phyloP scores from a whole-genome alignment of 805 yeast genomes.

The Saturnispora dispora region DNA sequence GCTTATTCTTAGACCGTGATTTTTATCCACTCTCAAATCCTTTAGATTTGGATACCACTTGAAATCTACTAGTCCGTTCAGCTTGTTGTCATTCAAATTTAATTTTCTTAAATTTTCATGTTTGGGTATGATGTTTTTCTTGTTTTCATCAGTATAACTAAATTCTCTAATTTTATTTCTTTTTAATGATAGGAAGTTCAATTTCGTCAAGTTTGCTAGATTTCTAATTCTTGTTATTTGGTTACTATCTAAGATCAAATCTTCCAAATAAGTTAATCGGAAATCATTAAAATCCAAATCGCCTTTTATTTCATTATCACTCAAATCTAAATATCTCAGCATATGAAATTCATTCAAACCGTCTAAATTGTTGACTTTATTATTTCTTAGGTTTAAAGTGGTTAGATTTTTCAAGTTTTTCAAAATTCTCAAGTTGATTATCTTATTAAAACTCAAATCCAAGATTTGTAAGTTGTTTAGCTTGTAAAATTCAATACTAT shows the following conservation, averaged over 20 bases:
- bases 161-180: constrained; percentile 32
- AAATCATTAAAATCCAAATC: constrained; percentile 29
- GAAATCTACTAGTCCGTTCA: constrained; percentile 19
- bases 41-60: constrained; percentile 31
- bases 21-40: constrained; percentile 38
- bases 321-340: constrained; percentile 32
- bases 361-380: constrained; percentile 28
- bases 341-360: constrained; percentile 33
- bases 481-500: constrained; percentile 31
- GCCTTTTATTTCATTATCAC: constrained; percentile 34
- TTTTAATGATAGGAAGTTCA: constrained; percentile 34
- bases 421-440: constrained; percentile 32
- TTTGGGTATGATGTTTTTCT: constrained; percentile 26
- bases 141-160: constrained; percentile 6
- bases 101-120: constrained; percentile 10
- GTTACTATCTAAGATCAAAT: constrained; percentile 36
- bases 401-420: constrained; percentile 33
- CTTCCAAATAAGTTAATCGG: constrained; percentile 34
- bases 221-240: constrained; percentile 28
- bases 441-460: constrained; percentile 31
- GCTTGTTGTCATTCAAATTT: constrained; percentile 8
- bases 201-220: constrained; percentile 28
- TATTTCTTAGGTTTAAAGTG: constrained; percentile 31
- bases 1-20: constrained; percentile 19
- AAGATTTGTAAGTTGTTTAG: constrained; percentile 35